Percentiles rank a stretch among this genome's conserved stretches.
These are phyloP conservation scores for Apiotrichum laibachii DNA, from an alignment of 1,284 basidiomycete species.

Conservation along the genomic window DNA sequence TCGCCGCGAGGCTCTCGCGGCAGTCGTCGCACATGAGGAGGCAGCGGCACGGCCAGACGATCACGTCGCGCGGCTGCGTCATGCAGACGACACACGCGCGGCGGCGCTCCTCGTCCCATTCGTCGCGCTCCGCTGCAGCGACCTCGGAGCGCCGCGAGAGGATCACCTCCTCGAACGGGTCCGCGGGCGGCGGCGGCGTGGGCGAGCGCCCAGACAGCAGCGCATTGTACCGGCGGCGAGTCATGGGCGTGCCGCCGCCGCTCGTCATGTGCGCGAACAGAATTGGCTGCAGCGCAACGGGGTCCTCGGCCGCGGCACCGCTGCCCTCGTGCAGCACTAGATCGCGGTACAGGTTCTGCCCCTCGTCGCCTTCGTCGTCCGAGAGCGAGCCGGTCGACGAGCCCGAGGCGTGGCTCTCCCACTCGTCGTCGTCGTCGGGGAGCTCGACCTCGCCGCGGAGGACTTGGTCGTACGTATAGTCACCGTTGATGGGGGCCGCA, in stretches of 20 bases:
- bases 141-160: constrained; percentile 22
- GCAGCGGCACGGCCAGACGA: constrained; percentile 50
- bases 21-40: constrained; percentile 49
- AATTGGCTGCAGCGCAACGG: constrained; percentile 37
- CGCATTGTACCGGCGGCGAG: constrained; percentile 41
- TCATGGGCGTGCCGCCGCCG: constrained; percentile 32
- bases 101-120: constrained; percentile 44
- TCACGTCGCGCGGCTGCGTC: constrained; percentile 44
- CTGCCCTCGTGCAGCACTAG: constrained; percentile 23
- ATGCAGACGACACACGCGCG: constrained; percentile 48
- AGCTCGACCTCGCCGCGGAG: constrained; percentile 32
- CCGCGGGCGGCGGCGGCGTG: constrained; percentile 6
- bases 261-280: constrained; percentile 49
- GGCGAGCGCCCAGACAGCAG: constrained; percentile 19
- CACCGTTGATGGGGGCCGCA: not conserved
- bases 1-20: constrained; percentile 44
- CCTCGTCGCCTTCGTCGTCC: constrained; percentile 24
- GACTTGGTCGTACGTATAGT: constrained; percentile 28
- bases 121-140: constrained; percentile 20
- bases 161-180: constrained; percentile 22
- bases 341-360: constrained; percentile 30
- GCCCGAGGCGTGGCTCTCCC: constrained; percentile 23
- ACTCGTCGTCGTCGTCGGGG: constrained; percentile 38
- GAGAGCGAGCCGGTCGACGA: constrained; percentile 7
- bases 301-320: constrained; percentile 12